Conservation (phyloP, 352 stramenopile genomes). For the Peronospora destructor region DNA sequence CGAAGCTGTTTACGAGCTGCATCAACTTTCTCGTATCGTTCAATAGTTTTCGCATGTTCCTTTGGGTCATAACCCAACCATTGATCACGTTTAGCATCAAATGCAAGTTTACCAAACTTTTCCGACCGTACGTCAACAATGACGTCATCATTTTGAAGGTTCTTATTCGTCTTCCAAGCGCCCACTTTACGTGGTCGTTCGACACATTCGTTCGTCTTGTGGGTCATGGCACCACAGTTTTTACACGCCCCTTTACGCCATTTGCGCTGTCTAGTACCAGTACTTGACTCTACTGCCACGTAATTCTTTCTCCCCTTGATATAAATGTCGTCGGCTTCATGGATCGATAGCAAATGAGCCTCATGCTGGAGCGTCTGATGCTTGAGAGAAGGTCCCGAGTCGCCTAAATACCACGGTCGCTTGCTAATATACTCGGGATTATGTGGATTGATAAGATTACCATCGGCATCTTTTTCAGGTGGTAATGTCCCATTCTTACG, state of each 20-base stretch:
- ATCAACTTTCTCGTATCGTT: constrained; percentile 80
- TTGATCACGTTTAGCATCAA: constrained; percentile 95
- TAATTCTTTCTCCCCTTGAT: constrained; percentile 32
- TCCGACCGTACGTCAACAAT: constrained; percentile 82
- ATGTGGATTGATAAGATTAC: constrained; percentile 98
- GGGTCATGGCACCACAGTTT: constrained; percentile 91
- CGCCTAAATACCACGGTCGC: constrained; percentile 97
- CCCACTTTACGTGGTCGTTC: constrained; percentile 88
- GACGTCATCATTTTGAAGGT: constrained; percentile 83
- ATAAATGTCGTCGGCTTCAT: constrained; percentile 85
- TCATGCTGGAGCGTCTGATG: constrained; percentile 92
- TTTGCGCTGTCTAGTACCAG: constrained; percentile 34
- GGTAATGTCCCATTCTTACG: constrained; percentile 84
- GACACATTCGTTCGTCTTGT: constrained; percentile 90
- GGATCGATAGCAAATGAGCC: constrained; percentile 85
- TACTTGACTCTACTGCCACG: not conserved
- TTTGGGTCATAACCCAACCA: constrained; percentile 92
- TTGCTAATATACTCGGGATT: constrained; percentile 99
- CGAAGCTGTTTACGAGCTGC: constrained; percentile 68
- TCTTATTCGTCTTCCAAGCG: constrained; percentile 89
- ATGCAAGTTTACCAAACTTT: constrained; percentile 91
- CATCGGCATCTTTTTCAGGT: constrained; percentile 84
- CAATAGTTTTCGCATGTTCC: constrained; percentile 72
- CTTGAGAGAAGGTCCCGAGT: constrained; percentile 90
- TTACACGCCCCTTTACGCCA: constrained; percentile 90